A percentile compares a stretch with the other conserved stretches of the same genome.
These are phyloP conservation scores for Flaveria floridana DNA, from an alignment of 140 eudicot species.

Conservation along the genomic window DNA sequence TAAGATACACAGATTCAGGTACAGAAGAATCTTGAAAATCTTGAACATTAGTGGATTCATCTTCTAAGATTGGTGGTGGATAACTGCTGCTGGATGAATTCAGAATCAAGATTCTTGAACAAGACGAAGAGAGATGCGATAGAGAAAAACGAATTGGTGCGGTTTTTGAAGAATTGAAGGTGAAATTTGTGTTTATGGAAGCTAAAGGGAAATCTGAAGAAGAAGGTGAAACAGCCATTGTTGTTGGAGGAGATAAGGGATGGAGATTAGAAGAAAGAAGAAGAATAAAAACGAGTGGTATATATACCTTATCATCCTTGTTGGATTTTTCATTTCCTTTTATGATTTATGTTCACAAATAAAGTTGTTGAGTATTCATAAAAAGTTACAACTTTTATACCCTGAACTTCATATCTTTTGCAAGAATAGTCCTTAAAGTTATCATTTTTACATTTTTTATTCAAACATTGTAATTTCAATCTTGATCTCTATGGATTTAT, in stretches of 20 bases:
- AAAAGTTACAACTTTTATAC: constrained; percentile 21
- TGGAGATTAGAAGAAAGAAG: constrained; percentile 24
- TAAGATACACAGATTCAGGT: constrained; percentile 41
- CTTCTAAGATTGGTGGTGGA: constrained; percentile 51
- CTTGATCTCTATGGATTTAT: background rate
- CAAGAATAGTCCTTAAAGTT: constrained; percentile 1
- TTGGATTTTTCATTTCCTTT: constrained; percentile 4
- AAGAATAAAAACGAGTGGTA: constrained; percentile 34
- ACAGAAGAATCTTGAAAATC: constrained; percentile 33
- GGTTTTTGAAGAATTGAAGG: constrained; percentile 32
- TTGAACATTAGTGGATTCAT: constrained; percentile 34
- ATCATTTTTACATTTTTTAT: background rate
- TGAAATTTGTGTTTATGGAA: constrained; percentile 27
- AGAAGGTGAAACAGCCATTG: constrained; percentile 58
- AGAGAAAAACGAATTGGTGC: constrained; percentile 37
- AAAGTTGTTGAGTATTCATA: constrained; percentile 22
- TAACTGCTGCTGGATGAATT: constrained; percentile 48
- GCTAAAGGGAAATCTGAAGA: constrained; percentile 53
- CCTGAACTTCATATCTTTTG: constrained; percentile 11
- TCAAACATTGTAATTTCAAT: constrained; percentile 1
- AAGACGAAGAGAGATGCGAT: constrained; percentile 43
- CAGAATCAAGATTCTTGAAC: constrained; percentile 34
- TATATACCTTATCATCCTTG: constrained; percentile 44
- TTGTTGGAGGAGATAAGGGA: constrained; percentile 40
- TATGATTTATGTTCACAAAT: background rate